These are phyloP conservation scores for Yamadazyma dushanensis DNA, from an alignment of 1,139 yeast genomes.

Conservation along the genomic window DNA sequence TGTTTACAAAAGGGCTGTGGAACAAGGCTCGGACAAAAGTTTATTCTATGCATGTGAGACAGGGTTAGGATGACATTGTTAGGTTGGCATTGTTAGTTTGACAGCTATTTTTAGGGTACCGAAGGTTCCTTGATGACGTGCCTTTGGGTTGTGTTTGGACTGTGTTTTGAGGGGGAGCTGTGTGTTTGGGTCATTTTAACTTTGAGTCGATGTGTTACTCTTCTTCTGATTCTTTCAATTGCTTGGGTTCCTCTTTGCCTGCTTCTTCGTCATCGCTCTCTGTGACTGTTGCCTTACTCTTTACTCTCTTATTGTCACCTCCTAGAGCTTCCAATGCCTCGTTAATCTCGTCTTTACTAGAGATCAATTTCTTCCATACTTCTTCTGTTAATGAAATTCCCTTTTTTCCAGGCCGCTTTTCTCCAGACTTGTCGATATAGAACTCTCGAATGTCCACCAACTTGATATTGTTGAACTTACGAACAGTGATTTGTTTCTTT, in stretches of 20 bases:
- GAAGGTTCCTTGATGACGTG: too few species aligned
- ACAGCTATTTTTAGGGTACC: too few species aligned
- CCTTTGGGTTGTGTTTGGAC: too few species aligned
- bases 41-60: too few species aligned
- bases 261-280: slow-evolving; percentile 1
- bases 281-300: slow-evolving; percentile 4
- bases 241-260: background rate
- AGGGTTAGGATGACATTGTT: too few species aligned
- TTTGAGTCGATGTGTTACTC: too few species aligned
- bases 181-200: too few species aligned
- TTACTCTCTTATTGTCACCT: slow-evolving; percentile 8
- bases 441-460: slow-evolving; percentile 82
- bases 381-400: slow-evolving; percentile 80
- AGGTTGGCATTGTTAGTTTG: too few species aligned
- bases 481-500: slow-evolving; percentile 70
- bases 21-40: too few species aligned
- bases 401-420: slow-evolving; percentile 75
- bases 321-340: slow-evolving; percentile 55
- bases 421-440: slow-evolving; percentile 61
- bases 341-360: slow-evolving; percentile 54
- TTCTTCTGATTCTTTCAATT: slow-evolving; percentile 1
- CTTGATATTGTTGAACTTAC: slow-evolving; percentile 62
- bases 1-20: too few species aligned
- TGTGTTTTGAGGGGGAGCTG: too few species aligned
- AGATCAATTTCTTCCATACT: slow-evolving; percentile 59